Conservation (phyloP, 164 flowering plant species). For the Magnolia changhungtana region DNA sequence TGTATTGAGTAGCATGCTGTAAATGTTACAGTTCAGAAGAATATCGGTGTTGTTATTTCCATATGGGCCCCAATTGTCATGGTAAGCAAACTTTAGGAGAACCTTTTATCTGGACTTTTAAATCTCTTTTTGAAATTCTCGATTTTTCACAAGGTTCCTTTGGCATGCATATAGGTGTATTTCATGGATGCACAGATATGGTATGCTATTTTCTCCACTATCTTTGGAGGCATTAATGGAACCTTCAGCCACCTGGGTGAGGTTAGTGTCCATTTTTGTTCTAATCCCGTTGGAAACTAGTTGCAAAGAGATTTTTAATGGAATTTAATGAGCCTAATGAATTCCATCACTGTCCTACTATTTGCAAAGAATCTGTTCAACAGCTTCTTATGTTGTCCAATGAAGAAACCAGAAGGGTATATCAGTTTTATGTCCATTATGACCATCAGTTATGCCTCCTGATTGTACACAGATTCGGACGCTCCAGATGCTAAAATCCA, state of each 20-base stretch:
- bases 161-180: constrained; percentile 55
- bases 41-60: constrained; percentile 73
- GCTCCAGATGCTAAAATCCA: constrained; percentile 91
- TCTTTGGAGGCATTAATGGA: constrained; percentile 88
- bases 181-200: constrained; percentile 98
- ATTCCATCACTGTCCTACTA: too few species aligned
- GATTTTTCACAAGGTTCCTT: not conserved
- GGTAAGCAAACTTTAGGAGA: constrained; percentile 44
- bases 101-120: not conserved
- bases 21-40: constrained; percentile 54
- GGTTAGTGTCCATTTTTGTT: constrained; percentile 46
- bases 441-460: constrained; percentile 2
- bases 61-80: constrained; percentile 93
- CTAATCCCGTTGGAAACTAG: not conserved
- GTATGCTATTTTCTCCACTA: constrained; percentile 91
- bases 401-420: too few species aligned
- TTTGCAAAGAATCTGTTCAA: too few species aligned
- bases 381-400: too few species aligned
- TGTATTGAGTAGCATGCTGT: constrained; percentile 17
- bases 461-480: constrained; percentile 66
- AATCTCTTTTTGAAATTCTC: not conserved
- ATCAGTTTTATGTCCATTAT: not conserved
- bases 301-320: not conserved
- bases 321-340: not conserved
- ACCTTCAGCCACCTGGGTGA: constrained; percentile 97